phyloP scores from a whole-genome alignment of 2,329 filamentous ascomycete species.

The Xylaria digitata region DNA sequence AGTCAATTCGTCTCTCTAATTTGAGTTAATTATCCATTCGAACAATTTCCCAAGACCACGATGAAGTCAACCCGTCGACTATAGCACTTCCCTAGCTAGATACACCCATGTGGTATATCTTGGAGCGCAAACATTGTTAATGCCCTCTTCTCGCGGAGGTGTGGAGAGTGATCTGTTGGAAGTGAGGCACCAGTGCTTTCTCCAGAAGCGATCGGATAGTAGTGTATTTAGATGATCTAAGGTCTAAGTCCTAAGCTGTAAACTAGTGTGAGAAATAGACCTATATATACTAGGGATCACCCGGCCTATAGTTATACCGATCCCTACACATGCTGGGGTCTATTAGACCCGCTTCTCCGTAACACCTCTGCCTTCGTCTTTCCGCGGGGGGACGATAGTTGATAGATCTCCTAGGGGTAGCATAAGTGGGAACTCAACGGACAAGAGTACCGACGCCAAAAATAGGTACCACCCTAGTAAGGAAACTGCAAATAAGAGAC shows the following conservation, averaged over 20 bases:
- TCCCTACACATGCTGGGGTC: too few relatives aligned
- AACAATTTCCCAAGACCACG: neutral
- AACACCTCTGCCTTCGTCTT: too few relatives aligned
- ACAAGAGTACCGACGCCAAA: conserved; percentile 6
- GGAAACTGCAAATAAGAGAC: conserved; percentile 14
- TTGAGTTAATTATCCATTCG: neutral
- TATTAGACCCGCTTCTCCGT: too few relatives aligned
- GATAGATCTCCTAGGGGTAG: conserved; percentile 21
- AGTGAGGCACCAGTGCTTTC: too few relatives aligned
- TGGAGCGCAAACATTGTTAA: neutral
- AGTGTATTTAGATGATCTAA: too few relatives aligned
- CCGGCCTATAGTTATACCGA: too few relatives aligned
- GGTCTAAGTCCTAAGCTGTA: too few relatives aligned
- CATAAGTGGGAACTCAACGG: conserved; percentile 17
- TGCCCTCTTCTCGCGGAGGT: too few relatives aligned
- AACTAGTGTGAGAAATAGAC: too few relatives aligned
- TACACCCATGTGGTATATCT: neutral
- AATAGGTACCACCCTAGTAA: conserved; percentile 24
- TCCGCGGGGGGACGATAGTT: conserved; percentile 7
- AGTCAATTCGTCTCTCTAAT: neutral
- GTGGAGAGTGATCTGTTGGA: too few relatives aligned
- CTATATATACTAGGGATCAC: too few relatives aligned
- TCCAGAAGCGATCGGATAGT: too few relatives aligned
- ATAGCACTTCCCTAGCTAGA: neutral
- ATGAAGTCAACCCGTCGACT: neutral